Percentiles rank a stretch among this genome's conserved stretches.
phyloP scores from a whole-genome alignment of 2,329 filamentous ascomycete genomes.

The Tolypocladium sp. region DNA sequence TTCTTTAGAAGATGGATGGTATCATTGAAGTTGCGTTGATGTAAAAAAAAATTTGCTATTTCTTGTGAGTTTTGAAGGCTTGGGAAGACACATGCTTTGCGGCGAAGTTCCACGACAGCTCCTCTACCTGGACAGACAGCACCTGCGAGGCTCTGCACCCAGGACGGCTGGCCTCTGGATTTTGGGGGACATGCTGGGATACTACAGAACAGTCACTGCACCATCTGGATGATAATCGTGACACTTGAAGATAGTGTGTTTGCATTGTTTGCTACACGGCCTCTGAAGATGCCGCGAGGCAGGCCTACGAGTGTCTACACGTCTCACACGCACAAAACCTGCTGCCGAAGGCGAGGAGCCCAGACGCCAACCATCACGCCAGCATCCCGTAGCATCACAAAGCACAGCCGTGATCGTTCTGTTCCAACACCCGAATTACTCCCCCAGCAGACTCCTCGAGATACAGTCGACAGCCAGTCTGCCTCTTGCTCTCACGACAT shows the following conservation, averaged over 20 bases:
- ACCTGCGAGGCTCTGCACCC: not conserved
- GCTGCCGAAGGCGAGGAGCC: not conserved
- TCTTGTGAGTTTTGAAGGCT: no score
- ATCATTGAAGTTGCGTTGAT: no score
- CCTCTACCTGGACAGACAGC: not conserved
- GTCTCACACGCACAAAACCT: not conserved
- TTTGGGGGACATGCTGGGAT: not conserved
- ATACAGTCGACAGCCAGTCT: no score
- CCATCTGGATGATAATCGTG: not conserved
- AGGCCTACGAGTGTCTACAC: not conserved
- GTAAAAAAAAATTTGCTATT: no score
- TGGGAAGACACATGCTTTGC: not conserved
- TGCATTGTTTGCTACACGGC: not conserved
- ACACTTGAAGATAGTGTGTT: not conserved
- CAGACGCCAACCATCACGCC: not conserved
- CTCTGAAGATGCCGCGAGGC: not conserved
- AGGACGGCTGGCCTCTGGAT: not conserved
- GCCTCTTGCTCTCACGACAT: not conserved
- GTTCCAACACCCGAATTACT: no score
- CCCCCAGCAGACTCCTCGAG: no score
- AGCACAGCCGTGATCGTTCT: not conserved
- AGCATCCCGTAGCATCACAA: not conserved
- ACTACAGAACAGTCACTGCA: no score
- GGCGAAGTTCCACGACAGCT: not conserved
- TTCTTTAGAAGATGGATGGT: not conserved